These are phyloP conservation scores for Tuber calosporum DNA, from an alignment of 495 filamentous ascomycete genomes.

Conservation along the genomic window DNA sequence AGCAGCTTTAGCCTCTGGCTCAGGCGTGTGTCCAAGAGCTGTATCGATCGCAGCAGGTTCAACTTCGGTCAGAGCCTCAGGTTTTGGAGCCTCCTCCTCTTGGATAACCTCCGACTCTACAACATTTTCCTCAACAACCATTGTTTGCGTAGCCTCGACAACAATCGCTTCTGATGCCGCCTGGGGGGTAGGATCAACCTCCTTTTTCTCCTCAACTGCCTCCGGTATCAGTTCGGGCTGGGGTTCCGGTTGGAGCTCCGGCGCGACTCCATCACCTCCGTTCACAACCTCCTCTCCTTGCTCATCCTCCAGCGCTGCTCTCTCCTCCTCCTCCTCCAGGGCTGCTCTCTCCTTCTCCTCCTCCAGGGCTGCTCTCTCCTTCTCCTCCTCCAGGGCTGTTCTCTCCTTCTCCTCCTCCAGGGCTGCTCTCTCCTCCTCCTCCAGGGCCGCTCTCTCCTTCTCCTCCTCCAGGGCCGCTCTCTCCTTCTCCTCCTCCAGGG, in stretches of 20 bases:
- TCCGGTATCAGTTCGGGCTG: slow-evolving; percentile 10
- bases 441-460: too few species aligned
- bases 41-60: neutral
- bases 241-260: neutral
- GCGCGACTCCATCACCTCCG: slow-evolving; percentile 12
- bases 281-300: slow-evolving; percentile 22
- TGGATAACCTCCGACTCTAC: neutral
- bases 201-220: slow-evolving; percentile 10
- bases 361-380: too few species aligned
- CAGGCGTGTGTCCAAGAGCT: neutral
- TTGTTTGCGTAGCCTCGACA: neutral
- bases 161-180: neutral
- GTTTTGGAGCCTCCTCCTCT: neutral
- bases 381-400: slow-evolving; percentile 14
- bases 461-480: too few species aligned
- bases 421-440: too few species aligned
- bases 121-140: slow-evolving; percentile 5
- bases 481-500: too few species aligned
- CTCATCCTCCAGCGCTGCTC: slow-evolving; percentile 13
- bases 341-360: too few species aligned
- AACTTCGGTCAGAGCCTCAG: neutral
- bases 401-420: too few species aligned
- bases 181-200: neutral
- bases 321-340: slow-evolving; percentile 20
- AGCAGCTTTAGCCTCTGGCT: neutral